Evolutionary conservation across 73 alveolate species (phyloP).

Genomic region (Uronychia binucleata): DNA sequence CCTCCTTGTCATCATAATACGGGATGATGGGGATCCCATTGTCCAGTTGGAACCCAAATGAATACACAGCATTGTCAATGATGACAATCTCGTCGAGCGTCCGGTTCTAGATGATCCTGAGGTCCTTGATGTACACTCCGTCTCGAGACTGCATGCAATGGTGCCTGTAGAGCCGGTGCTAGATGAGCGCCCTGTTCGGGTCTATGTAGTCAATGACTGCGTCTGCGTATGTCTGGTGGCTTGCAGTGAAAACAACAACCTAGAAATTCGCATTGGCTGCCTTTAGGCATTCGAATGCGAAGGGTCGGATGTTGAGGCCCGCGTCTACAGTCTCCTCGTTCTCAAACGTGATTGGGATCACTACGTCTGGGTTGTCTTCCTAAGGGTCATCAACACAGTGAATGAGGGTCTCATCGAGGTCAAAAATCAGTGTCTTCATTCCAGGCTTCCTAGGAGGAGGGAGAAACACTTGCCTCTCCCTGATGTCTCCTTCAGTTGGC

Average conservation of each 20-base stretch:
- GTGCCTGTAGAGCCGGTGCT: conserved; percentile 77
- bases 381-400: conserved; percentile 69
- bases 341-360: conserved; percentile 29
- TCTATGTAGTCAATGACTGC: conserved; percentile 84
- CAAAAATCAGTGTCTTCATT: conserved; percentile 48
- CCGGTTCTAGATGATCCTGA: conserved; percentile 57
- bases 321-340: conserved; percentile 61
- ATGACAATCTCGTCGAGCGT: conserved; percentile 65
- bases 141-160: conserved; percentile 61
- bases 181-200: conserved; percentile 70
- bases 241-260: conserved; percentile 59
- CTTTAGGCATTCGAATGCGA: conserved; percentile 26
- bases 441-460: conserved; percentile 36
- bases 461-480: conserved; percentile 20
- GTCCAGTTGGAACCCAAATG: conserved; percentile 67
- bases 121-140: conserved; percentile 53
- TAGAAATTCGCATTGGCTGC: conserved; percentile 51
- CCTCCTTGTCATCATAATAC: conserved; percentile 66
- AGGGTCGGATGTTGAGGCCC: conserved; percentile 59
- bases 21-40: conserved; percentile 86
- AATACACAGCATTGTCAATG: conserved; percentile 77
- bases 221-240: conserved; percentile 73
- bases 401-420: conserved; percentile 68
- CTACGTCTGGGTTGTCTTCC: conserved; percentile 47
- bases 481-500: conserved; percentile 26